A percentile compares a stretch with the other conserved stretches of the same genome.
phyloP scores from a whole-genome alignment of 1,139 yeast species.

The Pichia terricola region DNA sequence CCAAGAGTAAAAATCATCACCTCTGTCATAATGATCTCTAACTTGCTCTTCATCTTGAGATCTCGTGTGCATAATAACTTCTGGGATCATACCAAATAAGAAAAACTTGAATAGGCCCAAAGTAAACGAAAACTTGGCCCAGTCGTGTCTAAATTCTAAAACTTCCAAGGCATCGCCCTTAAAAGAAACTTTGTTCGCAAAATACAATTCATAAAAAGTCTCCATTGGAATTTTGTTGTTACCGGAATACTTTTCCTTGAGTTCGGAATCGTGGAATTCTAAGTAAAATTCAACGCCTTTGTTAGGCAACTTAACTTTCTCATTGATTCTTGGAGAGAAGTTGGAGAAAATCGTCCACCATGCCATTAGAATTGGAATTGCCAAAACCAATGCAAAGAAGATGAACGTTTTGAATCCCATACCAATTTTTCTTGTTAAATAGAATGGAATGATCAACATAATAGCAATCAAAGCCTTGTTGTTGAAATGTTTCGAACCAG shows the following conservation, averaged over 20 bases:
- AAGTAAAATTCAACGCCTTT: slow-evolving; percentile 72
- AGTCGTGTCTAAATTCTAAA: slow-evolving; percentile 82
- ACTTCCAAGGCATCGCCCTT: slow-evolving; percentile 83
- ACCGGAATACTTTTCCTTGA: slow-evolving; percentile 66
- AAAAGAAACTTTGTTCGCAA: slow-evolving; percentile 75
- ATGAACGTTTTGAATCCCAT: slow-evolving; percentile 67
- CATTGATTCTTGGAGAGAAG: slow-evolving; percentile 73
- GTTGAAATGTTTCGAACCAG: slow-evolving; percentile 70
- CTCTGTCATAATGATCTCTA: slow-evolving; percentile 92
- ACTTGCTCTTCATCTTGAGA: slow-evolving; percentile 96
- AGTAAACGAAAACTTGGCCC: slow-evolving; percentile 81
- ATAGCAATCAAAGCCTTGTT: slow-evolving; percentile 47
- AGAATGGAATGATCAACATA: slow-evolving; percentile 54
- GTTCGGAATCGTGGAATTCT: slow-evolving; percentile 70
- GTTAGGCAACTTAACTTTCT: slow-evolving; percentile 67
- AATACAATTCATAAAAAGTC: slow-evolving; percentile 83
- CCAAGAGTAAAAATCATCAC: slow-evolving; percentile 93
- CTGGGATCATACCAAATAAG: slow-evolving; percentile 85
- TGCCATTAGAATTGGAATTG: slow-evolving; percentile 64
- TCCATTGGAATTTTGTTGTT: slow-evolving; percentile 79
- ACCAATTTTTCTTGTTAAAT: slow-evolving; percentile 56
- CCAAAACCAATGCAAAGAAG: slow-evolving; percentile 43
- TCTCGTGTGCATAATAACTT: slow-evolving; percentile 82
- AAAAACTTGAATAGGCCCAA: slow-evolving; percentile 69
- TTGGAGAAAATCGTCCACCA: slow-evolving; percentile 77